Percentiles rank a stretch among this genome's conserved stretches.
Conservation (phyloP, 768 basidiomycete species). For the Phanerochaete carnosa region DNA sequence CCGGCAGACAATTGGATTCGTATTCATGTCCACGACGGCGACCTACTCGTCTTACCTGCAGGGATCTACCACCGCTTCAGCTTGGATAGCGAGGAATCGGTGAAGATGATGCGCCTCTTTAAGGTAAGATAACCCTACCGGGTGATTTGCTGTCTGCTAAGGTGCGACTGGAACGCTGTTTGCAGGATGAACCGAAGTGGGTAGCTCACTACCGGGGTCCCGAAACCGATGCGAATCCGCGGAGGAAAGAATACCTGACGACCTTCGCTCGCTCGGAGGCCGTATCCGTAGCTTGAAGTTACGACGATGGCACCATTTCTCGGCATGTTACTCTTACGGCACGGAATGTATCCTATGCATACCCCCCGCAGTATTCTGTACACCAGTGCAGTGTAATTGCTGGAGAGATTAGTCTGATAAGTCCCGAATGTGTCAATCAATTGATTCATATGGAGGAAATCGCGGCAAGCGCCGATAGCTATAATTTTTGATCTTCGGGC, state of each 20-base stretch:
- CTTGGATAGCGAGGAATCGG: conserved; percentile 68
- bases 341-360: not conserved
- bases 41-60: conserved; percentile 82
- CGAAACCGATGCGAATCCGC: conserved; percentile 62
- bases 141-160: too few species aligned
- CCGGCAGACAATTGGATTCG: conserved; percentile 79
- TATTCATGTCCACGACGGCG: conserved; percentile 69
- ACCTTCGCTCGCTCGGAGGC: conserved; percentile 27
- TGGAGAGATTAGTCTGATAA: not conserved
- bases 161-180: not conserved
- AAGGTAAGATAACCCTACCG: conserved; percentile 45
- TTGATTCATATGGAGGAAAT: not conserved
- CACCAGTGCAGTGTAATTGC: not conserved
- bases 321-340: not conserved
- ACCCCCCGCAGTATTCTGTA: not conserved
- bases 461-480: conserved; percentile 12
- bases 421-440: not conserved
- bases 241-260: conserved; percentile 59
- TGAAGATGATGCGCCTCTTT: conserved; percentile 82
- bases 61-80: conserved; percentile 97
- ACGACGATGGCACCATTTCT: not conserved
- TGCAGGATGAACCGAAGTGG: conserved; percentile 91
- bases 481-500: conserved; percentile 11
- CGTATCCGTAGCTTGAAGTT: not conserved
- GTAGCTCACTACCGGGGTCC: conserved; percentile 63